Conservation (phyloP, 164 flowering plant genomes). For the Akebia trifoliata region DNA sequence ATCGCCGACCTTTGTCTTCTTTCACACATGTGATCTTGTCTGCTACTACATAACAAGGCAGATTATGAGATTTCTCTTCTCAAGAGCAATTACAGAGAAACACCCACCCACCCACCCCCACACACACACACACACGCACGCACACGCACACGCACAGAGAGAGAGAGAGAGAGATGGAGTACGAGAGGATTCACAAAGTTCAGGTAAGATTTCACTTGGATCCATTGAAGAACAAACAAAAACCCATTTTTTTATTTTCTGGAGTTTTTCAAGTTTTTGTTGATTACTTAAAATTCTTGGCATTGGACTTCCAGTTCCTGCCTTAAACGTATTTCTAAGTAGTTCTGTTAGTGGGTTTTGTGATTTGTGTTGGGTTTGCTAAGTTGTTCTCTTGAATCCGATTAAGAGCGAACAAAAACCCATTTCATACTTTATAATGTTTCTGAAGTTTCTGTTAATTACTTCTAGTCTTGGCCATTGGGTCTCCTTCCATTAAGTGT, state of each 20-base stretch:
- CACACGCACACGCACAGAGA: constrained; percentile 8
- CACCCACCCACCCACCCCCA: no score
- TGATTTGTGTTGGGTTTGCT: no score
- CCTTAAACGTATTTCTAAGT: no score
- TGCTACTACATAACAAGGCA: constrained; percentile 1
- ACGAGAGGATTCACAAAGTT: constrained; percentile 81
- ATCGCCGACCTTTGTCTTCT: constrained; percentile 20
- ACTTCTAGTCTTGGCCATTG: neutral
- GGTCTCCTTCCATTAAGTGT: neutral
- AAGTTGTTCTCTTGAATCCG: no score
- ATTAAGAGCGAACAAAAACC: constrained; percentile 2
- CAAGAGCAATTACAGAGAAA: no score
- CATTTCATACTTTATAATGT: neutral
- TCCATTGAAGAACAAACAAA: neutral
- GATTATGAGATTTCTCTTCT: neutral
- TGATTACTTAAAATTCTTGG: no score
- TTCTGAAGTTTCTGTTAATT: neutral
- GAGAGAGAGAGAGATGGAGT: constrained; percentile 56
- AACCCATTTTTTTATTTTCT: no score
- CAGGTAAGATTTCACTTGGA: constrained; percentile 40
- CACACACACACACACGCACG: no score
- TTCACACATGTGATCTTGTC: neutral
- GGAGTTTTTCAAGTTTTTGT: no score
- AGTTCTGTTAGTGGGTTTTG: no score
- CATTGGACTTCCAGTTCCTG: no score